phyloP scores from a whole-genome alignment of 441 rosid species.

The Capsella rubella region DNA sequence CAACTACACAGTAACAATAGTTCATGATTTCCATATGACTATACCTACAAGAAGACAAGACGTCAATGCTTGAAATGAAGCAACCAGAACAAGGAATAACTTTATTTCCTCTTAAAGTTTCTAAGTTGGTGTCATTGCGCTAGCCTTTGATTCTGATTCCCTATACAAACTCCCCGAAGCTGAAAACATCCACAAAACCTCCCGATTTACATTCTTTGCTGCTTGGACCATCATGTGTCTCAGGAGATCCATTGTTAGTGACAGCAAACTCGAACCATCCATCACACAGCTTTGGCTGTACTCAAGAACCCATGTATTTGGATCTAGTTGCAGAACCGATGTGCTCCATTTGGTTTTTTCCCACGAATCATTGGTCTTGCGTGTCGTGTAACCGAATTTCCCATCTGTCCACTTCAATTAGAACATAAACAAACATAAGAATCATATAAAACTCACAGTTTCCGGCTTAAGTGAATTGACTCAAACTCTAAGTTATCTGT shows the following conservation, averaged over 20 bases:
- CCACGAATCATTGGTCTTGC: conserved; percentile 64
- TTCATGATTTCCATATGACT: neutral
- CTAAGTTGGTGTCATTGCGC: conserved; percentile 68
- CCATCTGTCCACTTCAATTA: conserved; percentile 75
- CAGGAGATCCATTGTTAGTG: conserved; percentile 57
- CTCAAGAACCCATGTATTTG: conserved; percentile 83
- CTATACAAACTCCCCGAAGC: conserved; percentile 42
- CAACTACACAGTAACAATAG: conserved; percentile 5
- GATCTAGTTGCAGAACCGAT: conserved; percentile 72
- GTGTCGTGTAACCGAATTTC: conserved; percentile 49
- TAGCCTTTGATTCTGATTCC: conserved; percentile 38
- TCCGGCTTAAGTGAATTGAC: neutral
- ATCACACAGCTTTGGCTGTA: conserved; percentile 56
- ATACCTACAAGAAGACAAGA: conserved; percentile 26
- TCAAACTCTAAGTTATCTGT: neutral
- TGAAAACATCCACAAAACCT: conserved; percentile 49
- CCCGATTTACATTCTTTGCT: conserved; percentile 48
- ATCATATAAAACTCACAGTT: neutral
- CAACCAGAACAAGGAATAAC: conserved; percentile 4
- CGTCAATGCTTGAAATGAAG: conserved; percentile 19
- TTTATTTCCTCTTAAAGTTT: neutral
- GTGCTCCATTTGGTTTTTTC: conserved; percentile 55
- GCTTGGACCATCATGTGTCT: conserved; percentile 47
- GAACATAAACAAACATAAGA: conserved; percentile 10
- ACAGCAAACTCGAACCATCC: conserved; percentile 56